Conservation (phyloP, 2,329 filamentous ascomycete species). For the Aspergillus thermomutatus region DNA sequence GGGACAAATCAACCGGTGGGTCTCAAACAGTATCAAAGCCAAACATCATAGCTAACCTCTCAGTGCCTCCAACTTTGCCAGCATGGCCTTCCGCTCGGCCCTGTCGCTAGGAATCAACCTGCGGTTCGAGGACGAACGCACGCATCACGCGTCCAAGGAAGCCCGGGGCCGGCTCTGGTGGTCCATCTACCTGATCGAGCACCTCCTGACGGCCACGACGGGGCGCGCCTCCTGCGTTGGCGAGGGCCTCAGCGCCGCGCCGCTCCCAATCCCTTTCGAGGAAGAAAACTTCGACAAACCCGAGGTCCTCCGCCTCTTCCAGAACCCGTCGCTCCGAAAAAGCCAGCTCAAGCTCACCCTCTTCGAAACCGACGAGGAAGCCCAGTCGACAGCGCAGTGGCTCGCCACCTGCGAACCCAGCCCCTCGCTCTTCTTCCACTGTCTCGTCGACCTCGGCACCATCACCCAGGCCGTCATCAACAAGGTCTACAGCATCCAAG, state of each 20-base stretch:
- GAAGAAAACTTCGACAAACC: slow-evolving; percentile 33
- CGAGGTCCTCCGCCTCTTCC: slow-evolving; percentile 23
- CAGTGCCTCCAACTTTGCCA: slow-evolving; percentile 41
- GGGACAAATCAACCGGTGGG: slow-evolving; percentile 43
- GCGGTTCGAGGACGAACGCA: slow-evolving; percentile 32
- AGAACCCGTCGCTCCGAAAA: slow-evolving; percentile 15
- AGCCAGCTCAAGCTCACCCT: slow-evolving; percentile 26
- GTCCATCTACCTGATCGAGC: slow-evolving; percentile 41
- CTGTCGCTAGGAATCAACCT: slow-evolving; percentile 42
- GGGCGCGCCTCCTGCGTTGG: slow-evolving; percentile 39
- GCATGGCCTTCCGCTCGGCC: slow-evolving; percentile 39
- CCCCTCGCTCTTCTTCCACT: slow-evolving; percentile 36
- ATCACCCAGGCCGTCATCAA: slow-evolving; percentile 37
- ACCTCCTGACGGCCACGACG: slow-evolving; percentile 40
- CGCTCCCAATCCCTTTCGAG: slow-evolving; percentile 35
- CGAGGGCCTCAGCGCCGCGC: slow-evolving; percentile 36
- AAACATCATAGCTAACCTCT: too few species aligned
- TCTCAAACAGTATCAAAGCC: too few species aligned
- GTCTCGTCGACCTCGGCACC: slow-evolving; percentile 34
- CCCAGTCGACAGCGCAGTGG: slow-evolving; percentile 15
- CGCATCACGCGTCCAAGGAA: slow-evolving; percentile 38
- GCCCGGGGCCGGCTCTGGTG: slow-evolving; percentile 43
- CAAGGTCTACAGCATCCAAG: slow-evolving; percentile 38
- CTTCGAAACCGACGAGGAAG: slow-evolving; percentile 20
- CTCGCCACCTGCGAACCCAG: slow-evolving; percentile 23